Evolutionary conservation across 176 grass and related monocot genomes (phyloP).

Genomic region (Aegilops tauschii): DNA sequence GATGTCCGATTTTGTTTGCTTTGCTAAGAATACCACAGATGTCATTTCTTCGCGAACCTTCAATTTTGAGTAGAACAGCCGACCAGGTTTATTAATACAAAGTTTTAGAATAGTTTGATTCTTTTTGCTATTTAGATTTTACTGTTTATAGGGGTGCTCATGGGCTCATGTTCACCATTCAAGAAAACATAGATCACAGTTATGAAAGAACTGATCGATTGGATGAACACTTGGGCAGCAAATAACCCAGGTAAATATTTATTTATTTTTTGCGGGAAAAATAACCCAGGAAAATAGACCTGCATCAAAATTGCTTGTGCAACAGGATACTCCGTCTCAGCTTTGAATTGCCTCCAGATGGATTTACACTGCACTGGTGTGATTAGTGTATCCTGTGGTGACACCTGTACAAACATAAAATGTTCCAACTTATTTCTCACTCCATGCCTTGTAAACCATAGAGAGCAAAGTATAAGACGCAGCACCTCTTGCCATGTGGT

Average conservation of each 20-base stretch:
- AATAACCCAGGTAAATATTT: background rate
- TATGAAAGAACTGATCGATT: conserved; percentile 5
- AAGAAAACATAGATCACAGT: background rate
- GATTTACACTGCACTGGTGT: conserved; percentile 77
- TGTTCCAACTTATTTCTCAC: conserved; percentile 7
- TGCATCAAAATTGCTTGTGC: conserved; percentile 49
- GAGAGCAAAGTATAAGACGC: background rate
- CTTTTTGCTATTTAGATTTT: background rate
- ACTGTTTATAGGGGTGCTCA: background rate
- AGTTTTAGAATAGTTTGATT: background rate
- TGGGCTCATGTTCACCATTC: background rate
- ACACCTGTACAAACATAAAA: conserved; percentile 45
- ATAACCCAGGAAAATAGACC: conserved; percentile 30
- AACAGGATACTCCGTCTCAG: conserved; percentile 71
- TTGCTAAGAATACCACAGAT: background rate
- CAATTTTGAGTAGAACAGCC: background rate
- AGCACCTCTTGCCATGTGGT: conserved; percentile 85
- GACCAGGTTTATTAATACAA: background rate
- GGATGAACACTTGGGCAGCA: background rate
- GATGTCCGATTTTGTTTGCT: background rate
- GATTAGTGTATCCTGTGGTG: conserved; percentile 64
- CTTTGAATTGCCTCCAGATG: conserved; percentile 80
- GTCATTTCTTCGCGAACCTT: background rate
- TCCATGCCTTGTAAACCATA: background rate
- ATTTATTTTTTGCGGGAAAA: background rate